Evolutionary conservation across 345 rosid species (phyloP).

Genomic region (Eucalyptus sideroxylon): DNA sequence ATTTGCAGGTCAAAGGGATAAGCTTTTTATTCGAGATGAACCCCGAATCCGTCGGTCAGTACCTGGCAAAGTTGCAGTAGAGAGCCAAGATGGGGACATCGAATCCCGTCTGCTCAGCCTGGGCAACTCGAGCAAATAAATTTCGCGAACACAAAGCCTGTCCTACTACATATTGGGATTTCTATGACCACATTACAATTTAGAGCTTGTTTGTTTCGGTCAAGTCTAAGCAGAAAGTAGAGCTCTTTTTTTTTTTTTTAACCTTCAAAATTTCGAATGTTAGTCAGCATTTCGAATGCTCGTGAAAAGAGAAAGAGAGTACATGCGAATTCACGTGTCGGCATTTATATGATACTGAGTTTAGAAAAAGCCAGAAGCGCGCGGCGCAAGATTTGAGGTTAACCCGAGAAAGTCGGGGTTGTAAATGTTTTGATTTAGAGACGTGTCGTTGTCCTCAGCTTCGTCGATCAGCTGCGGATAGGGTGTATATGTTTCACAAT

Average conservation of each 20-base stretch:
- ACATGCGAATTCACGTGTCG: neutral
- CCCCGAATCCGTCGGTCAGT: slow-evolving; percentile 27
- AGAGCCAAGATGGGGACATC: neutral
- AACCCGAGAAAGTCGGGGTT: neutral
- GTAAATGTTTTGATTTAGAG: neutral
- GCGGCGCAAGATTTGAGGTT: neutral
- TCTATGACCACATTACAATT: neutral
- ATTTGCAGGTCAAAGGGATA: slow-evolving; percentile 50
- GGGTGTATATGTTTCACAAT: neutral
- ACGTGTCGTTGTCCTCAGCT: neutral
- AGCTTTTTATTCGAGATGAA: slow-evolving; percentile 46
- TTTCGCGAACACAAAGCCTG: neutral
- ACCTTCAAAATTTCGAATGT: neutral
- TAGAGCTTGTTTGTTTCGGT: neutral
- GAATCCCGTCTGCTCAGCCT: neutral
- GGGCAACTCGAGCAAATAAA: neutral
- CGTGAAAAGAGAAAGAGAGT: neutral
- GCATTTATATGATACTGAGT: neutral
- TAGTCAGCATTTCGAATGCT: neutral
- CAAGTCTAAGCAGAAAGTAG: neutral
- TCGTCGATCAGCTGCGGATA: neutral
- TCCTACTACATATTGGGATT: neutral
- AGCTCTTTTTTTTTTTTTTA: neutral
- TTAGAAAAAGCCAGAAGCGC: neutral
- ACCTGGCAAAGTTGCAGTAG: slow-evolving; percentile 1